Evolutionary conservation across 2,329 filamentous ascomycete species (phyloP).

Genomic region (Hypoxylon sp.): DNA sequence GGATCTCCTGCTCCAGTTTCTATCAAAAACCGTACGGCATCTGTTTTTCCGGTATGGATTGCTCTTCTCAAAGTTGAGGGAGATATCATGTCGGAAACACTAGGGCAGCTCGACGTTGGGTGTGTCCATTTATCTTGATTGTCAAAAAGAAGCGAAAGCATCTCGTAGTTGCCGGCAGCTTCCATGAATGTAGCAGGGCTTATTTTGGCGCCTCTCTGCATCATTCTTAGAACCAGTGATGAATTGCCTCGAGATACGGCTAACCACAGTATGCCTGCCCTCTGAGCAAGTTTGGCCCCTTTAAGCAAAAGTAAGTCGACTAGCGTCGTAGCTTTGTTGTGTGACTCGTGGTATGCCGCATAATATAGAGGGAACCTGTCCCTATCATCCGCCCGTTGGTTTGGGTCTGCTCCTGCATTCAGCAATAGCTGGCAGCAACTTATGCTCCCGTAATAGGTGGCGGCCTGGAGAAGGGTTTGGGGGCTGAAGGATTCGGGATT

Average conservation of each 20-base stretch:
- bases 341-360: not conserved
- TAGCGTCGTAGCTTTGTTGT: not conserved
- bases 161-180: not conserved
- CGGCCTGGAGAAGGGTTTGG: not conserved
- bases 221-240: not conserved
- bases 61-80: not conserved
- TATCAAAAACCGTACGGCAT: not conserved
- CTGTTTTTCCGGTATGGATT: not conserved
- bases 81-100: not conserved
- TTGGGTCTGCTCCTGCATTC: constrained; percentile 1
- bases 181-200: not conserved
- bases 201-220: not conserved
- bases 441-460: not conserved
- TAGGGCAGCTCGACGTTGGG: not conserved
- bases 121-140: not conserved
- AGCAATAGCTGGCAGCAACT: constrained; percentile 1
- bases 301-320: not conserved
- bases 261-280: not conserved
- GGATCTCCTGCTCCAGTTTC: not conserved
- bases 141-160: not conserved
- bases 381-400: not conserved
- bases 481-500: too few species aligned
- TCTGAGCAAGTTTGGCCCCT: not conserved
- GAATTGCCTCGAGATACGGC: not conserved
- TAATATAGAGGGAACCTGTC: not conserved